These are phyloP conservation scores for Brachypodium distachyon DNA, from an alignment of 202 grass and related monocot genomes.

Conservation along the genomic window DNA sequence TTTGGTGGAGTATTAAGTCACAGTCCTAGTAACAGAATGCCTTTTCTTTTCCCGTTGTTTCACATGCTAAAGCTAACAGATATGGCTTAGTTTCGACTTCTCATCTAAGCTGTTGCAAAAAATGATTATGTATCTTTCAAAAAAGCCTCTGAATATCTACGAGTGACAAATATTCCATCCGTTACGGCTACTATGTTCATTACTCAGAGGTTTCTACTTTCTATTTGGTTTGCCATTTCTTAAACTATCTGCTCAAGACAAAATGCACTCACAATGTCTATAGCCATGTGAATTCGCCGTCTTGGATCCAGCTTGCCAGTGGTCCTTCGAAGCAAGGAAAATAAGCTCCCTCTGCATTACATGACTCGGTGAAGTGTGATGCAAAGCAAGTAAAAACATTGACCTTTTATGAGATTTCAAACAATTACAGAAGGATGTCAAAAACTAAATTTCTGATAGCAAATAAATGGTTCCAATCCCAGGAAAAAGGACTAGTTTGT, in stretches of 20 bases:
- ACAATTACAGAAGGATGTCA: background rate
- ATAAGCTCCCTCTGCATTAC: conserved; percentile 61
- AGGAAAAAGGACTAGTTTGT: background rate
- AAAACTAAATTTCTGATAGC: background rate
- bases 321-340: conserved; percentile 76
- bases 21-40: background rate
- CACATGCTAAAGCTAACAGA: background rate
- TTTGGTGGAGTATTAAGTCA: background rate
- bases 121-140: background rate
- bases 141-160: background rate
- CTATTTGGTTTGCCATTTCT: background rate
- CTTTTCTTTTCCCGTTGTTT: background rate
- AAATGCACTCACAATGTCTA: conserved; percentile 64
- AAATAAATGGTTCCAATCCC: background rate
- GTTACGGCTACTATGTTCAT: background rate
- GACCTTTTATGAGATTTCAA: background rate
- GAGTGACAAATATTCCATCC: background rate
- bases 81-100: background rate
- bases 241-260: background rate
- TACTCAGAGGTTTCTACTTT: background rate
- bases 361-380: background rate
- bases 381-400: background rate
- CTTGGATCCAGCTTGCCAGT: conserved; percentile 48
- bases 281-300: conserved; percentile 57
- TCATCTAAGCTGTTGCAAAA: background rate